Base-by-base conservation (phyloP, 371 early-diverging fungal genomes). In the Saksenaea oblongispora region DNA sequence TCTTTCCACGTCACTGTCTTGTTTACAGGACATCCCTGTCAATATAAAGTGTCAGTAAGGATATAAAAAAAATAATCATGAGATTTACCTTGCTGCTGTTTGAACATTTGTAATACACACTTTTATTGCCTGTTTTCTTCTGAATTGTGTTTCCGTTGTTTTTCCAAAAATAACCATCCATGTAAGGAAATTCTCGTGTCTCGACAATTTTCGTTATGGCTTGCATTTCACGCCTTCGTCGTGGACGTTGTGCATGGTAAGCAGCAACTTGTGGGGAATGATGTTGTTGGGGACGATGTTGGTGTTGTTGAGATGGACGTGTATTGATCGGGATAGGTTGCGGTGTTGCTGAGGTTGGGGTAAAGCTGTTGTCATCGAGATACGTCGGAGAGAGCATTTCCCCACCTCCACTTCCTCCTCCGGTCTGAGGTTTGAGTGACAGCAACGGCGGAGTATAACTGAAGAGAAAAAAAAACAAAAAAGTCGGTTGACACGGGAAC, bases 91-190 rank as follows among this genome's bases (percentile, higher is more conserved):
- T 80, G 51, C 63, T 75, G 26, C 80, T 75, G 54, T 80, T 80
- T 26, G 78, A 69, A 37, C 86, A 86, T 58, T 86, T 86, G 72
- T 82, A 86, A 57, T 86, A 85, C 22, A 84, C 76, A 58, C 84
- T 84, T 67, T 83, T 84, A 53, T 80, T 78, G 34, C 86, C 86
- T 22, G 86, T 86, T 68, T 86, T 86, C 67, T 80, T 83, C 42
- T 84, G 84, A 3, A 76, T 68, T n/a, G 86, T 86, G 62, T 86
- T 86, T 22, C 86, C 86, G 54, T 86, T 86, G 65, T 86, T 86
- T 70, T 82, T 80, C 86, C 86, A 86, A 15, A 82, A 65, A 61
- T 80, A 82, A 11, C 75, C 74, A 54, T 86, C 86, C 3, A 70
- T 37, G 59, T 78, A 76, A 31, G 82, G 84, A 54, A 62, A 63